Conservation (phyloP, 2,329 filamentous ascomycete species). For the Talaromyces piceae region DNA sequence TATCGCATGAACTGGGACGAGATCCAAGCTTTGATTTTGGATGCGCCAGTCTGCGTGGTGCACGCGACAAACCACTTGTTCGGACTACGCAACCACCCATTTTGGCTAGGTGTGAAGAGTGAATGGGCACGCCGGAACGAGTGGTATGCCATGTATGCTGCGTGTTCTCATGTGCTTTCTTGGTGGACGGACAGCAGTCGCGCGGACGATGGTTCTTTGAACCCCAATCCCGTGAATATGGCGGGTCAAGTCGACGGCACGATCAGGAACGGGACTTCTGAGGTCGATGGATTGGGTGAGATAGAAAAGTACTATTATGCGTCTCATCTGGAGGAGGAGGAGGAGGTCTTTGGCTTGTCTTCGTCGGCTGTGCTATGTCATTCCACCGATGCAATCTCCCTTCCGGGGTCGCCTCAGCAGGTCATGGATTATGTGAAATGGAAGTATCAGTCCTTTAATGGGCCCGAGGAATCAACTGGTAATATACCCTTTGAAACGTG, state of each 20-base stretch:
- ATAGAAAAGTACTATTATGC: not conserved
- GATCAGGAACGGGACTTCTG: not conserved
- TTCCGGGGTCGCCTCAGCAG: not conserved
- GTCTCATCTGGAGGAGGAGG: not conserved
- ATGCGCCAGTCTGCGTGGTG: constrained; percentile 2
- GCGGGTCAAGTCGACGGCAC: not conserved
- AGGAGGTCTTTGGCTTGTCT: no score
- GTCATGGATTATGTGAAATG: not conserved
- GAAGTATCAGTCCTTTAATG: not conserved
- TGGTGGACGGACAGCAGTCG: not conserved
- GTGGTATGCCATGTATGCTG: constrained; percentile 3
- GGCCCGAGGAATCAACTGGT: not conserved
- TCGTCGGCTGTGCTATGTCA: no score
- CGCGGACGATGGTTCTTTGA: no score
- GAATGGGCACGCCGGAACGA: no score
- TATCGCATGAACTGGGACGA: constrained; percentile 4
- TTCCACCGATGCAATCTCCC: no score
- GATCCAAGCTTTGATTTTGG: not conserved
- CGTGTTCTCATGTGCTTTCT: not conserved
- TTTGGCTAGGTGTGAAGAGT: not conserved
- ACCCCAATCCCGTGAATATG: no score
- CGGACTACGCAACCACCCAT: not conserved
- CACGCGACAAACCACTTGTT: constrained; percentile 1
- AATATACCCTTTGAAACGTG: constrained; percentile 2
- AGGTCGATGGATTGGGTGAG: not conserved